These are phyloP conservation scores for Lablab purpureus DNA, from an alignment of 306 rosid genomes.

Conservation along the genomic window DNA sequence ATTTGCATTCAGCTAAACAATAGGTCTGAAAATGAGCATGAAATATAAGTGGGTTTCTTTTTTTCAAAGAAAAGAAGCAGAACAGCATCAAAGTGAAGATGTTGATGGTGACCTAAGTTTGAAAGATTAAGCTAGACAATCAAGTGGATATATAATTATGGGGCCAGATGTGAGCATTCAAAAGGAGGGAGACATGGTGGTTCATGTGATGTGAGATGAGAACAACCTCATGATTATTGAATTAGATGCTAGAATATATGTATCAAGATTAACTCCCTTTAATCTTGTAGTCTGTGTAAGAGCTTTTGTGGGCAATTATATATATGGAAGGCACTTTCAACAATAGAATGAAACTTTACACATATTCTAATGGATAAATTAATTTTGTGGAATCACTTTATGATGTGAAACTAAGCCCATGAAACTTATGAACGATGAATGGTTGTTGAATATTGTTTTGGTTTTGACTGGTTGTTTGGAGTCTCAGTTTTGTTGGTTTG, in stretches of 20 bases:
- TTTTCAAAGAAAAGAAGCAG: not conserved
- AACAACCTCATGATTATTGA: conserved; percentile 15
- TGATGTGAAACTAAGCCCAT: not conserved
- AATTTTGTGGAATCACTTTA: conserved; percentile 6
- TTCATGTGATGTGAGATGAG: conserved; percentile 14
- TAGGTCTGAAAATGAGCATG: not conserved
- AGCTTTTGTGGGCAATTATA: not conserved
- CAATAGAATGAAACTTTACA: not conserved
- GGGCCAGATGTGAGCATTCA: conserved; percentile 27
- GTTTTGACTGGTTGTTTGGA: conserved; percentile 26
- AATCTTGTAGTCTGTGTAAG: not conserved
- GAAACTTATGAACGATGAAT: conserved; percentile 28
- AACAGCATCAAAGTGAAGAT: not conserved
- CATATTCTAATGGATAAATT: not conserved
- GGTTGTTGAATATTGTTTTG: conserved; percentile 40
- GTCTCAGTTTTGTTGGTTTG: conserved; percentile 18
- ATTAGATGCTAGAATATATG: conserved; percentile 16
- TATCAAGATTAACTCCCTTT: not conserved
- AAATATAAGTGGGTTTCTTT: not conserved
- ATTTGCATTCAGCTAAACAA: not conserved
- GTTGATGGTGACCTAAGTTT: not conserved
- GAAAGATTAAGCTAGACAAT: not conserved
- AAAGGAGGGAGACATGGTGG: conserved; percentile 14
- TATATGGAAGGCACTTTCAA: conserved; percentile 6
- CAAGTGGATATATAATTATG: conserved; percentile 26